phyloP scores from a whole-genome alignment of 2,329 filamentous ascomycete species.

The Dendryphion nanum region DNA sequence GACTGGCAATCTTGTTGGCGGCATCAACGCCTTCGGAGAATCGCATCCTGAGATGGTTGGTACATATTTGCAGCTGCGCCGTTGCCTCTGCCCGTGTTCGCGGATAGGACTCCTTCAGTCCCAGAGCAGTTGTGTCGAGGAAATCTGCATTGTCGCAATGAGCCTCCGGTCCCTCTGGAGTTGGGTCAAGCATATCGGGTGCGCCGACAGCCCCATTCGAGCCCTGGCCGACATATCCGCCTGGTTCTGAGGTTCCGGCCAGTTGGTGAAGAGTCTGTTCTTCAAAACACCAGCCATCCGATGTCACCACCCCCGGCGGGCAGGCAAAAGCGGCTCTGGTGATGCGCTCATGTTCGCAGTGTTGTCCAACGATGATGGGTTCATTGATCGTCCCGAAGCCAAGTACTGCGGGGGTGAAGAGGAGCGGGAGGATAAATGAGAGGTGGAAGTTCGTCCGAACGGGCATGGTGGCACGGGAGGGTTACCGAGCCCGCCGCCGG shows the following conservation, averaged over 20 bases:
- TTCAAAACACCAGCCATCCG: conserved; percentile 22
- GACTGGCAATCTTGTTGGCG: conserved; percentile 10
- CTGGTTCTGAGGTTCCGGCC: conserved; percentile 16
- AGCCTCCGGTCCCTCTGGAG: conserved; percentile 22
- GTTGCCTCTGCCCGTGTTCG: conserved; percentile 19
- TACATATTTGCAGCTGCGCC: conserved; percentile 16
- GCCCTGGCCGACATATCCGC: conserved; percentile 16
- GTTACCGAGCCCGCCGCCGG: no score
- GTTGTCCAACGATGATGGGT: conserved; percentile 18
- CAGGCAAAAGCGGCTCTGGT: conserved; percentile 21
- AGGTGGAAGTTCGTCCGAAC: no score
- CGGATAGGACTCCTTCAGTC: conserved; percentile 15
- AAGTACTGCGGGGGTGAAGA: background rate
- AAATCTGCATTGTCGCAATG: conserved; percentile 28
- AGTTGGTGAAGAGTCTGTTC: conserved; percentile 18
- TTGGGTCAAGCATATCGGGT: conserved; percentile 22
- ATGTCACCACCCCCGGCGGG: conserved; percentile 8
- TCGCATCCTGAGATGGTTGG: conserved; percentile 16
- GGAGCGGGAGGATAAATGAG: no score
- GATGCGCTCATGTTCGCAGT: conserved; percentile 25
- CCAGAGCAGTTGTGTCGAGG: conserved; percentile 14
- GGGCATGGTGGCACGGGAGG: no score
- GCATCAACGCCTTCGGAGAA: conserved; percentile 9
- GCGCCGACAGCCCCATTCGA: conserved; percentile 24
- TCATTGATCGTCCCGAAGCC: conserved; percentile 24